Evolutionary conservation across 257 asterid genomes (phyloP).

Genomic region (Solanum lycopersicoides): DNA sequence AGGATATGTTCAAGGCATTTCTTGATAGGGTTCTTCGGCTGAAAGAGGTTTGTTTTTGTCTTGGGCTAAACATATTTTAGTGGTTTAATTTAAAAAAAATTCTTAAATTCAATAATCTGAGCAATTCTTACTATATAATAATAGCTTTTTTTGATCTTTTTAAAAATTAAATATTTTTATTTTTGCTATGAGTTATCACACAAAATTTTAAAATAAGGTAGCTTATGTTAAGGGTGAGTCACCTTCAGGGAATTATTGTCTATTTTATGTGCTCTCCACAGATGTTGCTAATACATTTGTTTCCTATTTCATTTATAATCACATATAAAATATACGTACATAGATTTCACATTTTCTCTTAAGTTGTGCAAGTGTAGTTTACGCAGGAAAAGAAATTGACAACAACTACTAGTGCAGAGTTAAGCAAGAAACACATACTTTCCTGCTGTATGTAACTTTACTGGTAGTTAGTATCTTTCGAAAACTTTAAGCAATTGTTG

Average conservation of each 20-base stretch:
- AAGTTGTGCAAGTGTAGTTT: not conserved
- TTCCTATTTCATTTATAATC: not conserved
- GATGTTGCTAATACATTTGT: not conserved
- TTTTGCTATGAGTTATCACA: not conserved
- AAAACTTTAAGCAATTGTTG: not conserved
- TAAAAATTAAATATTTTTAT: not conserved
- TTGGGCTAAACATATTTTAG: not conserved
- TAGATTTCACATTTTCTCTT: not conserved
- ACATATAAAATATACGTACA: not conserved
- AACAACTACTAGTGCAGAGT: not conserved
- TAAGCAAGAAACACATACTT: not conserved
- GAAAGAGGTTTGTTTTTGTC: constrained; percentile 57
- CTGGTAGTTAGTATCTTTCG: not conserved
- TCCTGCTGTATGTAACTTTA: not conserved
- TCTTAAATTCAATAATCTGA: not conserved
- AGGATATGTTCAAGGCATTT: constrained; percentile 75
- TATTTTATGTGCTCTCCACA: not conserved
- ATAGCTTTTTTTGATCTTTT: not conserved
- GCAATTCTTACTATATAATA: not conserved
- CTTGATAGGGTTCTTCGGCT: constrained; percentile 82
- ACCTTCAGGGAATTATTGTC: not conserved
- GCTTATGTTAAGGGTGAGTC: not conserved
- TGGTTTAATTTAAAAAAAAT: not conserved
- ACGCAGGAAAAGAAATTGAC: not conserved
- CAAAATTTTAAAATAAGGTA: not conserved